Evolutionary conservation across 768 basidiomycete species (phyloP).

Genomic region (Amylocystis lapponica): DNA sequence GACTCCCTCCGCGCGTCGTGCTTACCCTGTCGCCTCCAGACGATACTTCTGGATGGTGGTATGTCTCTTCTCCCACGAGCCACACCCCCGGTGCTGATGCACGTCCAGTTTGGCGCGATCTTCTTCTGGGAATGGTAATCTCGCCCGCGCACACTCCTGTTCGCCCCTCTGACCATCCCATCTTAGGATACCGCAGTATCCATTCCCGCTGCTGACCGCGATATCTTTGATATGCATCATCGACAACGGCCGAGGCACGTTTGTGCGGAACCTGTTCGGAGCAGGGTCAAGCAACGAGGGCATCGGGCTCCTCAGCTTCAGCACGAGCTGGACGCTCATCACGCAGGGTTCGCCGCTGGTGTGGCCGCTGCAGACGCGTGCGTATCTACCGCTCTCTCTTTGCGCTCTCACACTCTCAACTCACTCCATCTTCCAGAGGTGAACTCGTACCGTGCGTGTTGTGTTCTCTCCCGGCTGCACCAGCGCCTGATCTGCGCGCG

Average conservation of each 20-base stretch:
- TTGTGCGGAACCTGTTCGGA: slow-evolving; percentile 35
- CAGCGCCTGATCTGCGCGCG: too few relatives aligned
- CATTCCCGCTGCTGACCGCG: slow-evolving; percentile 40
- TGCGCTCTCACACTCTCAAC: not conserved
- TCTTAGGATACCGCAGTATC: slow-evolving; percentile 29
- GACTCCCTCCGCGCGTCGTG: not conserved
- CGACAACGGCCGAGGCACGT: slow-evolving; percentile 39
- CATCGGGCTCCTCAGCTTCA: slow-evolving; percentile 41
- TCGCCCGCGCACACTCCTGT: slow-evolving; percentile 10
- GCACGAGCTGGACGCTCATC: slow-evolving; percentile 48
- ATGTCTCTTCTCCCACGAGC: slow-evolving; percentile 13
- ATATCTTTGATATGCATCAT: slow-evolving; percentile 43
- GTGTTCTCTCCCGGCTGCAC: not conserved
- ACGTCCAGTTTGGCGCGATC: slow-evolving; percentile 34
- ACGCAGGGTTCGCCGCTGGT: slow-evolving; percentile 48
- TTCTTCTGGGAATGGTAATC: slow-evolving; percentile 40
- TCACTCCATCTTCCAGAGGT: slow-evolving; percentile 29
- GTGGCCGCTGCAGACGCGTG: slow-evolving; percentile 52
- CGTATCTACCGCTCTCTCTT: slow-evolving; percentile 12
- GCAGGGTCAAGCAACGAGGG: slow-evolving; percentile 49
- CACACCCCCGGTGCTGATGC: too few relatives aligned
- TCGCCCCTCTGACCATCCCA: not conserved
- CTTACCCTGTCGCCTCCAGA: too few relatives aligned
- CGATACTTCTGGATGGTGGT: slow-evolving; percentile 53
- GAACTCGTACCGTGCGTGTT: slow-evolving; percentile 37